Percentiles rank a stretch among this genome's conserved stretches.
phyloP scores from a whole-genome alignment of 768 basidiomycete species.

The Panellus pusillus region DNA sequence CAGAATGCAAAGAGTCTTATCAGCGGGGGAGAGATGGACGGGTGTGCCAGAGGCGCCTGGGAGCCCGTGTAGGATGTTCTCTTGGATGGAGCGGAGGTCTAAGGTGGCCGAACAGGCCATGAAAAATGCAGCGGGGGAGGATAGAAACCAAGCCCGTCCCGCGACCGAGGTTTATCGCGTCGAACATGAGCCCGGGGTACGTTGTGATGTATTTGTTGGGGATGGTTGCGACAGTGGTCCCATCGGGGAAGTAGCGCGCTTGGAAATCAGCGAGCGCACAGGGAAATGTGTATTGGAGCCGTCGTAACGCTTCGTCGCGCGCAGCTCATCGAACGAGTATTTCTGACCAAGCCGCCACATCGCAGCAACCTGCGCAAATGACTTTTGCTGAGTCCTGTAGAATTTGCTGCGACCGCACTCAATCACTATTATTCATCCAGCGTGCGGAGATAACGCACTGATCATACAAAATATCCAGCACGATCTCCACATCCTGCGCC shows the following conservation, averaged over 20 bases:
- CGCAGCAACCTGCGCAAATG: not conserved
- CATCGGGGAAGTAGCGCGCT: too few species aligned
- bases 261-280: not conserved
- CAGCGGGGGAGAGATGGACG: not conserved
- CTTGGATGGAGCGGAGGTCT: not conserved
- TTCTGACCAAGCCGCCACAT: not conserved
- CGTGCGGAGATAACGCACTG: not conserved
- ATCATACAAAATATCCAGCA: not conserved
- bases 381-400: too few species aligned
- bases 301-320: not conserved
- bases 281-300: not conserved
- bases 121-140: slow-evolving; percentile 3
- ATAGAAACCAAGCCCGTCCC: not conserved
- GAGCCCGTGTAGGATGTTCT: not conserved
- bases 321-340: not conserved
- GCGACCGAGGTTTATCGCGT: not conserved
- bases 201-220: not conserved
- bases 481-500: not conserved
- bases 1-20: not conserved
- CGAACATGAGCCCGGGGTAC: not conserved
- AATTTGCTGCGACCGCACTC: too few species aligned
- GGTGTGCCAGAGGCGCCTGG: not conserved
- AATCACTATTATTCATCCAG: too few species aligned
- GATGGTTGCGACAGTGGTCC: not conserved
- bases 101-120: not conserved